Evolutionary conservation across 2,329 filamentous ascomycete genomes (phyloP).

Genomic region (Hypoxylon sp.): DNA sequence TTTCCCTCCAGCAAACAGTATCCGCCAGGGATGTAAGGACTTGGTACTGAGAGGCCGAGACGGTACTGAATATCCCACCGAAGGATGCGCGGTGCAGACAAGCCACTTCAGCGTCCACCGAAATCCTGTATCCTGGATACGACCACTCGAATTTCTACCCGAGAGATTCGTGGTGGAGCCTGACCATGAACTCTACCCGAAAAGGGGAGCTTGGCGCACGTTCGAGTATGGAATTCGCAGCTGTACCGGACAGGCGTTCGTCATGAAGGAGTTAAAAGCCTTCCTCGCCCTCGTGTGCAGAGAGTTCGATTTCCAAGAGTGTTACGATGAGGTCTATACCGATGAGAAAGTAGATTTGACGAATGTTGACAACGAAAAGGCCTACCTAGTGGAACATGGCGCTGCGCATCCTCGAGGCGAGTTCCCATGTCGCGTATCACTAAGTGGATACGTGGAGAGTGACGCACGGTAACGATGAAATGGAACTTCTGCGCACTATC

Average conservation of each 20-base stretch:
- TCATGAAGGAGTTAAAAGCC: conserved; percentile 42
- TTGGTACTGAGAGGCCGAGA: conserved; percentile 53
- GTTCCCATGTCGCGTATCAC: conserved; percentile 39
- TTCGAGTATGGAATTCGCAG: conserved; percentile 64
- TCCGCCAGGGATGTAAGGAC: conserved; percentile 50
- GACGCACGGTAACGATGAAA: conserved; percentile 7
- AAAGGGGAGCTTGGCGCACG: conserved; percentile 60
- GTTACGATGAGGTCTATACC: conserved; percentile 42
- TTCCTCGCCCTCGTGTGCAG: conserved; percentile 41
- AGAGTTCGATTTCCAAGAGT: conserved; percentile 43
- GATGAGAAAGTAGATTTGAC: conserved; percentile 38
- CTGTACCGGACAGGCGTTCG: conserved; percentile 62
- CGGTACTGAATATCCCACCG: conserved; percentile 56
- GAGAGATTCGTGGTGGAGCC: conserved; percentile 55
- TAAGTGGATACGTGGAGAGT: conserved; percentile 32
- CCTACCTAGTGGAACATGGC: conserved; percentile 40
- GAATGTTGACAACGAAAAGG: conserved; percentile 42
- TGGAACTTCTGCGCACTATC: too few species aligned
- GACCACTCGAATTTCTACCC: conserved; percentile 56
- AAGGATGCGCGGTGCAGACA: conserved; percentile 53
- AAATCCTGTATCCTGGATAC: conserved; percentile 52
- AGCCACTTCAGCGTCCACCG: conserved; percentile 51
- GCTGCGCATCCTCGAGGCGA: conserved; percentile 41
- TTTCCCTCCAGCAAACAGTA: conserved; percentile 59
- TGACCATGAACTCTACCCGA: conserved; percentile 47